A percentile compares a stretch with the other conserved stretches of the same genome.
These are phyloP conservation scores for Entomortierella parvispora DNA, from an alignment of 192 early-diverging fungal genomes.

Conservation along the genomic window DNA sequence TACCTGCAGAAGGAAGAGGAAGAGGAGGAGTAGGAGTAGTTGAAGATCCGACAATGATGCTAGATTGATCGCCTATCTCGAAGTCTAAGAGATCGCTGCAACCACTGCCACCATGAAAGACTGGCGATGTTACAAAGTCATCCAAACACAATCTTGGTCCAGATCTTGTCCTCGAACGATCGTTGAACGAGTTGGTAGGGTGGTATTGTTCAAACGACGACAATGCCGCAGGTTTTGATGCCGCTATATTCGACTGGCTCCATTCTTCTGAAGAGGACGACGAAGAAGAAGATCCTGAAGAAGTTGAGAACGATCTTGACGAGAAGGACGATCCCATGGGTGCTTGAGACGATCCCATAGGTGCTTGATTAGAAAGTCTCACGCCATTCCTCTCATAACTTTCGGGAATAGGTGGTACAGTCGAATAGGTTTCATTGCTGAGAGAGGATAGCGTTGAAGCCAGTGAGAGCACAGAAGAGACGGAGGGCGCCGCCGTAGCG, in stretches of 20 bases:
- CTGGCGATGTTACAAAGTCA: not conserved
- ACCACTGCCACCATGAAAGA: not conserved
- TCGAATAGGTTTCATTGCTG: not conserved
- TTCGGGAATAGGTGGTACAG: not conserved
- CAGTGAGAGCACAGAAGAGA: not conserved
- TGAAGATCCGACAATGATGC: too few relatives aligned
- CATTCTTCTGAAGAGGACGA: not conserved
- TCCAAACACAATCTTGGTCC: too few relatives aligned
- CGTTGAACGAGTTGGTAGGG: too few relatives aligned
- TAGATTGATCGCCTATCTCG: too few relatives aligned
- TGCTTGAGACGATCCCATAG: too few relatives aligned
- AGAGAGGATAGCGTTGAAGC: conserved; percentile 14
- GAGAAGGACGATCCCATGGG: not conserved
- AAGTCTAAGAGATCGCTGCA: too few relatives aligned
- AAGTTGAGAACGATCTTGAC: not conserved
- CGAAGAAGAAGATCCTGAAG: not conserved
- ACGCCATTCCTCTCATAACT: not conserved
- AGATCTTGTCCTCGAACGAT: too few relatives aligned
- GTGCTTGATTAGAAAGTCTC: not conserved
- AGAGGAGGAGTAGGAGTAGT: too few relatives aligned
- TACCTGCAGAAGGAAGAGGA: not conserved
- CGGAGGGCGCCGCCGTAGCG: too few relatives aligned
- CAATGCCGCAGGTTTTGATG: not conserved
- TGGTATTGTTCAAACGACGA: too few relatives aligned
- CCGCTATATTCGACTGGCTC: not conserved